Evolutionary conservation across 495 filamentous ascomycete species (phyloP).

Genomic region (Aspergillus steynii): DNA sequence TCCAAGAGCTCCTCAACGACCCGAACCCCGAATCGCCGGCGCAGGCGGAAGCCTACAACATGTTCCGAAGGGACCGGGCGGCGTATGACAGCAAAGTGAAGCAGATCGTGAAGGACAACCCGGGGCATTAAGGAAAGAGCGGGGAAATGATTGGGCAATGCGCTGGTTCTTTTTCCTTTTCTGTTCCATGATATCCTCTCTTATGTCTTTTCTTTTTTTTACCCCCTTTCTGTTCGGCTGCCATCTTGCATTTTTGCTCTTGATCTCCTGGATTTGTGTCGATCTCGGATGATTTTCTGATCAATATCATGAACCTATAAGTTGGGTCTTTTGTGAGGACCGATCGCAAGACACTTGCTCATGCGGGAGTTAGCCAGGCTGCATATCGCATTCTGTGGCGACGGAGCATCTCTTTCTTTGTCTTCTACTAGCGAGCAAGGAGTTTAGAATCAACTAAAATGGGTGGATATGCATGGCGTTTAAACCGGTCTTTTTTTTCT

Average conservation of each 20-base stretch:
- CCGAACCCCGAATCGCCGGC: constrained; percentile 97
- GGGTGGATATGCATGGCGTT: neutral
- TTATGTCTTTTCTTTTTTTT: neutral
- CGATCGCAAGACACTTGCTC: neutral
- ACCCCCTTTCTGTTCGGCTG: neutral
- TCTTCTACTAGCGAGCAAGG: neutral
- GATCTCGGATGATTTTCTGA: neutral
- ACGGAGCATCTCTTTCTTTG: neutral
- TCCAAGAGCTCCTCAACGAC: constrained; percentile 93
- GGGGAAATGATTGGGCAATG: neutral
- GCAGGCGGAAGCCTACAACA: constrained; percentile 95
- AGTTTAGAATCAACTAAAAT: neutral
- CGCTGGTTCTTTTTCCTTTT: neutral
- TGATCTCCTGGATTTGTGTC: neutral
- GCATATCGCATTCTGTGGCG: neutral
- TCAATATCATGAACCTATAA: neutral
- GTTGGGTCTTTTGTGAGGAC: neutral
- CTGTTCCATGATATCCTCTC: neutral
- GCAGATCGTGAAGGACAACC: constrained; percentile 85
- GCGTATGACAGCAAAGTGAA: constrained; percentile 88
- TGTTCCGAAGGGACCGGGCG: constrained; percentile 85
- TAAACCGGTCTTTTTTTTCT: neutral
- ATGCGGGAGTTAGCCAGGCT: neutral
- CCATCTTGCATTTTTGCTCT: neutral
- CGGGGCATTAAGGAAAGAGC: constrained; percentile 52